A percentile compares a stretch with the other conserved stretches of the same genome.
Conservation (phyloP, 805 yeast species). For the Candida michaelii region DNA sequence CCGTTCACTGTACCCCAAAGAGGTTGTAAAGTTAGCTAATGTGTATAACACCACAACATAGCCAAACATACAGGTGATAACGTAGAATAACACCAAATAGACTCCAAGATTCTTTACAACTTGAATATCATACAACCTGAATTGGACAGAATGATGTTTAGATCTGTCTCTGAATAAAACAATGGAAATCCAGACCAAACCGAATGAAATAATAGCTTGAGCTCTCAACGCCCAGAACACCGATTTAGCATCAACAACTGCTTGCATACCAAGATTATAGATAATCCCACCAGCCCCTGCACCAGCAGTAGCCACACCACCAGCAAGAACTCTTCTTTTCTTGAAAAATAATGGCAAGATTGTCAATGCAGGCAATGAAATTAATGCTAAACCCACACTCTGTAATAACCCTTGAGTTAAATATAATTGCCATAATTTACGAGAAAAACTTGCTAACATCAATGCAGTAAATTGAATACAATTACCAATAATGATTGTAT, state of each 20-base stretch:
- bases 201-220: constrained; percentile 40
- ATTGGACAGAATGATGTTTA: constrained; percentile 17
- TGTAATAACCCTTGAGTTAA: constrained; percentile 65
- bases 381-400: constrained; percentile 57
- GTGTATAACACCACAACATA: constrained; percentile 59
- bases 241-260: constrained; percentile 32
- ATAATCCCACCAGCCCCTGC: constrained; percentile 53
- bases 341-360: constrained; percentile 70
- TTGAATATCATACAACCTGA: constrained; percentile 37
- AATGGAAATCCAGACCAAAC: constrained; percentile 20
- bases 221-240: constrained; percentile 51
- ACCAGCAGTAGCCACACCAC: constrained; percentile 48
- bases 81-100: constrained; percentile 40
- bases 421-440: constrained; percentile 61
- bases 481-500: constrained; percentile 47
- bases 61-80: constrained; percentile 55
- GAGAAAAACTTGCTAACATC: constrained; percentile 59
- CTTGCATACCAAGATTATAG: constrained; percentile 48
- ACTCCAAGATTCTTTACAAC: constrained; percentile 42
- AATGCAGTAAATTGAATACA: constrained; percentile 51
- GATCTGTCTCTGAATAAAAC: constrained; percentile 16
- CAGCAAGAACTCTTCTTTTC: constrained; percentile 55
- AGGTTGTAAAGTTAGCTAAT: constrained; percentile 56
- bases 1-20: constrained; percentile 54
- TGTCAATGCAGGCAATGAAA: constrained; percentile 57